Base-by-base conservation (phyloP, 148 eudicot genomes). In the Rhododendron ovatum region DNA sequence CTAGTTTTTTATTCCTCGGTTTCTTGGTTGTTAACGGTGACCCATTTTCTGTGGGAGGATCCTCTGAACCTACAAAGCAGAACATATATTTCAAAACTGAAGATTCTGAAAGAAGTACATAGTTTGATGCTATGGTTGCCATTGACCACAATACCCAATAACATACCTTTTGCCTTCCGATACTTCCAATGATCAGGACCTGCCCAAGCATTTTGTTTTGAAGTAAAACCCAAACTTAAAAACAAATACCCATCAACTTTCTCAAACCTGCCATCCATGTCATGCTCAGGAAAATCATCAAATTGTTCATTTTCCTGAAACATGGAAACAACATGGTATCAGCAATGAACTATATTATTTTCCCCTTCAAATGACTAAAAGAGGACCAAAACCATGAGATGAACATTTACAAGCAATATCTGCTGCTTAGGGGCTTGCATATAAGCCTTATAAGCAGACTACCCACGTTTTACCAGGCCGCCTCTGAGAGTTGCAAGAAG, bases 141-240 rank as follows among this genome's bases (percentile, higher is more conserved):
- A 59, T 50, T n/a, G 48, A 39, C 63, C 30, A 48, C 48, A 9
- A 48, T 82, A 76, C 50, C n/a, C 45, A 1, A 15, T 80, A 83
- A 20, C 69, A 26, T 35, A 95, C 99, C 94, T 92, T 93, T 94
- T 30, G 88, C 83, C 82, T 94, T 97, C 73, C 92, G 88, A 80
- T 92, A 97, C 91, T 95, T 97, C 99, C 99, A 97, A 80, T 95
- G 98, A 87, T 95, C 94, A 76, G 99, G 98, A 86, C 99, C 99
- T 73, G 99, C 99, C 99, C 99, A 97, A 4, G 96, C 96, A 91
- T 97, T 97, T 80, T 89, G 94, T 77, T 91, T 94, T 79, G 93
- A 93, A 33, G 90, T 86, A 82, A 92, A 88, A 43, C 98, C 98
- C 84, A 93, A 89, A 87, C 91, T 94, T 85, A 88, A 87, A 91